phyloP scores from a whole-genome alignment of 202 grass and related monocot species.

The Saccharum hybrid region DNA sequence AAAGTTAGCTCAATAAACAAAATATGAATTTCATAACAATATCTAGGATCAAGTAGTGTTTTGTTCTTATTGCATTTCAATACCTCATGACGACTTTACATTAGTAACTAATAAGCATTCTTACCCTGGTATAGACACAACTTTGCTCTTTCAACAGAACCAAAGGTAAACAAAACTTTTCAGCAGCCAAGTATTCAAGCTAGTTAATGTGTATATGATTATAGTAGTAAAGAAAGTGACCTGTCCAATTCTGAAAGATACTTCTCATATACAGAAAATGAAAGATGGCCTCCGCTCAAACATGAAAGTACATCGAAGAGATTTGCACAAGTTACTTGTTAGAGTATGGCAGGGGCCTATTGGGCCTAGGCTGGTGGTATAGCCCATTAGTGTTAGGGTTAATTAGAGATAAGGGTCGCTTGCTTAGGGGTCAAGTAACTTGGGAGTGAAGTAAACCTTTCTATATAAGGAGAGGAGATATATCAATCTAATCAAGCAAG shows the following conservation, averaged over 20 bases:
- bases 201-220: constrained; percentile 13
- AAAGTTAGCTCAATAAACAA: constrained; percentile 5
- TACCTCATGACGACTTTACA: constrained; percentile 17
- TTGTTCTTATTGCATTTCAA: constrained; percentile 24
- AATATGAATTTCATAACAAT: constrained; percentile 1
- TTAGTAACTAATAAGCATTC: constrained; percentile 34
- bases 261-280: constrained; percentile 87
- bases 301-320: constrained; percentile 83
- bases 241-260: constrained; percentile 91
- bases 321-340: constrained; percentile 68
- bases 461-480: no score
- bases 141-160: constrained; percentile 15
- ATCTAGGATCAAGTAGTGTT: neutral
- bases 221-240: constrained; percentile 55
- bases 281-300: constrained; percentile 72
- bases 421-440: no score
- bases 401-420: no score
- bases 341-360: no score
- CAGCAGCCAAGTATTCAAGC: constrained; percentile 14
- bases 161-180: constrained; percentile 30
- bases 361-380: no score
- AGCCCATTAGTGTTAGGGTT: no score
- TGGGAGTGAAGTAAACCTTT: no score
- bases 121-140: neutral
- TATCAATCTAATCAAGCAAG: no score